phyloP scores from a whole-genome alignment of 1,139 yeast genomes.

The Debaryomycetaceae sp. region DNA sequence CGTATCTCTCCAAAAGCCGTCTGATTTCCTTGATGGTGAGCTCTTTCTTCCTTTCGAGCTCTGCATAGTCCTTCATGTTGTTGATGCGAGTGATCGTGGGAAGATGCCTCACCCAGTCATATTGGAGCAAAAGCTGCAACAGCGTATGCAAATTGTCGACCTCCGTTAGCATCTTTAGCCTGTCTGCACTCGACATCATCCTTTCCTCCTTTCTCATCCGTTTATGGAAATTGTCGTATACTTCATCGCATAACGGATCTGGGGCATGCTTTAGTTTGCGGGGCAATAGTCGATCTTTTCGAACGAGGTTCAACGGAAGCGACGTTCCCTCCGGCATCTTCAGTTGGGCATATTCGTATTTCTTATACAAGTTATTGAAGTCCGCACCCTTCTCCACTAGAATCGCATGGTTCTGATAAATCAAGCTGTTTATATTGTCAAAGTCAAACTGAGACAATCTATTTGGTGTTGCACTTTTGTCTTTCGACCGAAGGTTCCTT shows the following conservation, averaged over 20 bases:
- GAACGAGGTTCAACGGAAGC: constrained; percentile 6
- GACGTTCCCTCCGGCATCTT: constrained; percentile 4
- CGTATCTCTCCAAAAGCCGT: constrained; percentile 44
- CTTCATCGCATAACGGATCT: constrained; percentile 46
- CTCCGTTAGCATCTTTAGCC: constrained; percentile 47
- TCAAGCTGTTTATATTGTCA: constrained; percentile 25
- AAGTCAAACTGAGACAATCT: constrained; percentile 24
- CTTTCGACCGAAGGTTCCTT: constrained; percentile 11
- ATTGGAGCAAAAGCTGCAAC: constrained; percentile 42
- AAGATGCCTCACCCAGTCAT: constrained; percentile 55
- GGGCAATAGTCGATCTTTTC: constrained; percentile 14
- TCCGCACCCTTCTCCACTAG: constrained; percentile 7
- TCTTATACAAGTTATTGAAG: constrained; percentile 8
- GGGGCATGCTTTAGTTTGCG: constrained; percentile 15
- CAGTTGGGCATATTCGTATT: constrained; percentile 5
- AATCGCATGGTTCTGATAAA: constrained; percentile 21
- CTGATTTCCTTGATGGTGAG: constrained; percentile 52
- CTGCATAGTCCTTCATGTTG: constrained; percentile 43
- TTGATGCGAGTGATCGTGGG: constrained; percentile 53
- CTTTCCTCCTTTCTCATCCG: constrained; percentile 67
- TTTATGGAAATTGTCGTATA: constrained; percentile 51
- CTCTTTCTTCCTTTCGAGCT: constrained; percentile 46
- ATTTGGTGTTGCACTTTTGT: constrained; percentile 3
- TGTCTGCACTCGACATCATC: constrained; percentile 57
- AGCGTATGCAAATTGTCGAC: constrained; percentile 48